A percentile compares a stretch with the other conserved stretches of the same genome.
These are phyloP conservation scores for Astrothelium subdiscretum DNA, from an alignment of 495 filamentous ascomycete species.

Conservation along the genomic window DNA sequence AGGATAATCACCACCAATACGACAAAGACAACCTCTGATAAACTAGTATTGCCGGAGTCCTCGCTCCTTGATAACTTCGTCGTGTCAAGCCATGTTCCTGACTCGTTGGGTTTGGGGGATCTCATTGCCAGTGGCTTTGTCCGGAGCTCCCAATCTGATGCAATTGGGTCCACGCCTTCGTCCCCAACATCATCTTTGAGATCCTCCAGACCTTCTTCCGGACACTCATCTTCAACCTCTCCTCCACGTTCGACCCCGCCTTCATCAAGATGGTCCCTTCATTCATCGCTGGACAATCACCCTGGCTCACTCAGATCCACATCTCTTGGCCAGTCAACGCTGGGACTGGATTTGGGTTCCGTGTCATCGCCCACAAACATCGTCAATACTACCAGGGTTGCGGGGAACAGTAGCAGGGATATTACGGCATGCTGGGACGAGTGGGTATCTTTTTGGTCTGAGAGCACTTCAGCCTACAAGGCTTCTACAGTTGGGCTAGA, in stretches of 20 bases:
- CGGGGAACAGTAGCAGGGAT: not conserved
- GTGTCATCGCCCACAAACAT: not conserved
- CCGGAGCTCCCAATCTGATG: not conserved
- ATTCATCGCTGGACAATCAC: not conserved
- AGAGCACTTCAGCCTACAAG: not conserved
- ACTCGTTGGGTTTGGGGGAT: not conserved
- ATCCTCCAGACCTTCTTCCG: slow-evolving; percentile 26
- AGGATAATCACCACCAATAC: not conserved
- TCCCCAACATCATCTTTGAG: slow-evolving; percentile 30
- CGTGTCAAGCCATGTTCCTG: not conserved
- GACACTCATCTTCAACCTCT: slow-evolving; percentile 23
- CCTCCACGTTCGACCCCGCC: not conserved
- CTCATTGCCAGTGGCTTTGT: not conserved
- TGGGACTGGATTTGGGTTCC: not conserved
- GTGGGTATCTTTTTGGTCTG: not conserved
- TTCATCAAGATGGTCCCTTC: not conserved
- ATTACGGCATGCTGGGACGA: not conserved
- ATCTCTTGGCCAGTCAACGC: not conserved
- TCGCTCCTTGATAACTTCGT: not conserved
- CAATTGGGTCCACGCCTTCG: slow-evolving; percentile 11
- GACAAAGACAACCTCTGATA: not conserved
- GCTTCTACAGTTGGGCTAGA: not conserved
- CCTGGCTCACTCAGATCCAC: not conserved
- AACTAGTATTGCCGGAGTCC: not conserved
- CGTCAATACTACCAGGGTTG: not conserved